A percentile compares a stretch with the other conserved stretches of the same genome.
Evolutionary conservation across 2,329 filamentous ascomycete species (phyloP).

Genomic region (Aspergillus texensis): DNA sequence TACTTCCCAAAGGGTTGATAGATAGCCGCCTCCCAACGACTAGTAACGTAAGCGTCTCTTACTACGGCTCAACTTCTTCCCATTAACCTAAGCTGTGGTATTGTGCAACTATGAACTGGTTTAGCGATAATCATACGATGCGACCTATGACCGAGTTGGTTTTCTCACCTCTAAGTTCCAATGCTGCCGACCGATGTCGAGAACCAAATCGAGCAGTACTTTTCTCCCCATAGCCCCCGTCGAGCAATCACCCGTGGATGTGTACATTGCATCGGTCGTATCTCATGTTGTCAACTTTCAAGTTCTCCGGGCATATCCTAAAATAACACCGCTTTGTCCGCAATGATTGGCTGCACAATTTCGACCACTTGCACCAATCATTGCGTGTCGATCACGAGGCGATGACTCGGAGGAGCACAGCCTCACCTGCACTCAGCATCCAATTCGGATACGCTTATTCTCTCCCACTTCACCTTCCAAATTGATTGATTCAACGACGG

Average conservation of each 20-base stretch:
- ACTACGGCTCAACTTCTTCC: conserved; percentile 47
- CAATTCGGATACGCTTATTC: neutral
- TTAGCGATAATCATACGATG: neutral
- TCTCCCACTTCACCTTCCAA: neutral
- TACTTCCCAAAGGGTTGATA: conserved; percentile 67
- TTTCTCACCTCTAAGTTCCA: neutral
- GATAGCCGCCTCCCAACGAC: conserved; percentile 63
- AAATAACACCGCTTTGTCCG: neutral
- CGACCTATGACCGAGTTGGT: neutral
- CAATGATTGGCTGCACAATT: neutral
- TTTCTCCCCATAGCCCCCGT: neutral
- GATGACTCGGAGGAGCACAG: neutral
- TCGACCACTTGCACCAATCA: neutral
- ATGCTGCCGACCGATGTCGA: neutral
- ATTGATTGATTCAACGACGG: neutral
- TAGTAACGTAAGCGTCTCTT: conserved; percentile 61
- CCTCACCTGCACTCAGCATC: neutral
- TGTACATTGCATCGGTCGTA: neutral
- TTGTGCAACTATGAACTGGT: neutral
- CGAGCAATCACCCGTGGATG: neutral
- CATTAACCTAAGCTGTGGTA: neutral
- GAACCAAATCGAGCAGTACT: neutral
- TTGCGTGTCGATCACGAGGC: neutral
- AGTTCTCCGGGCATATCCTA: neutral
- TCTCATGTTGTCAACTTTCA: neutral